Base-by-base conservation (phyloP, 2,329 filamentous ascomycete genomes). In the Pseudopyrenochaeta lycopersici region DNA sequence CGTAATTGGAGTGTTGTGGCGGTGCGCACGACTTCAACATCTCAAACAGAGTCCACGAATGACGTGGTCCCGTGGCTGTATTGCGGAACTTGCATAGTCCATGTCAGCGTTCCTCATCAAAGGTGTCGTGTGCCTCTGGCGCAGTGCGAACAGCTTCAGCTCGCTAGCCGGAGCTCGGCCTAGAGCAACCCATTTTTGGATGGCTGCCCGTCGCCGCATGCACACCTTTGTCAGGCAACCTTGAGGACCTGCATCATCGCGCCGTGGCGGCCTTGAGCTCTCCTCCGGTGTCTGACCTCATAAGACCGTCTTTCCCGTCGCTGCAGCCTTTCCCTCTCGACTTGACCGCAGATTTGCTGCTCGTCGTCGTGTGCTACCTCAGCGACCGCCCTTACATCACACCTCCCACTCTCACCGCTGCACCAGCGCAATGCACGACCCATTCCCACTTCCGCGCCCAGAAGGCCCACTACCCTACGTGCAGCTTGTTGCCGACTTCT, bases 401-500 rank as follows among this genome's bases (percentile, higher is more conserved):
- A 53, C 43, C 41, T 52, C 55, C n/a, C 41, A 31, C 51, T 40
- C 33, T 36, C 46, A 17, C 43, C 56, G 17, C 41, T 23, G 31
- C 58, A 41, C 43, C 48, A 47, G 42, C 60, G 80, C 64, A 42
- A 92, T 93, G 90, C 85, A 83, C 74, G 90, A 93, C 63, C 88
- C 88, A 1, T 91, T 92, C 70, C 85, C 87, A 17, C 60, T 82
- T 60, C 77, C 84, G 51, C 83, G 86, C 32, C 87, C 88, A 46
- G 83, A 82, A 48, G 78, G 78, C 74, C 80, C 88, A 35, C 74
- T 80, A 60, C 69, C 75, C 51, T 82, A 85, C 52, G 77, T 88
- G 45, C 81, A 88, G 72, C 90, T 89, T 14, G 80, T 86, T 70
- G 87, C 90, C 57, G 83, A 89, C 63, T 79, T 77, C 55, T 77